Evolutionary conservation across 805 yeast genomes (phyloP).

Genomic region (Pichia occidentalis): DNA sequence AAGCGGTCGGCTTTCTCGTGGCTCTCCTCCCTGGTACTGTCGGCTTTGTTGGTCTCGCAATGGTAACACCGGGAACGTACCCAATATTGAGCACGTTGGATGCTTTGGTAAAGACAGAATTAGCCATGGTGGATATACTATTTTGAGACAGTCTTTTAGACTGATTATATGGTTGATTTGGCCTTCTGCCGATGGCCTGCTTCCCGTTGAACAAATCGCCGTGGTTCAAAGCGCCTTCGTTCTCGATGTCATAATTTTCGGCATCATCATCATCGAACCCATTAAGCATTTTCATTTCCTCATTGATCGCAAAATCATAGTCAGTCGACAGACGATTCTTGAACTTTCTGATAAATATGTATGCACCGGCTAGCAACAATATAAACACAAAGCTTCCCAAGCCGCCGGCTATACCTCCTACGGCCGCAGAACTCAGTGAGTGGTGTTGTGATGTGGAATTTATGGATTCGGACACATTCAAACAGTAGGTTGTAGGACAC

Average conservation of each 20-base stretch:
- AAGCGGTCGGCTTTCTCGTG: constrained; percentile 16
- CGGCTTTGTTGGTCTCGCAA: constrained; percentile 20
- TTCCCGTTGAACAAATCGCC: constrained; percentile 2
- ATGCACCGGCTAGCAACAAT: constrained; percentile 31
- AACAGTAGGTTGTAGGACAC: constrained; percentile 54
- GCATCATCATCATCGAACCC: constrained; percentile 26
- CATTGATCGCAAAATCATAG: constrained; percentile 14
- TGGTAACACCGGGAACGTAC: constrained; percentile 88
- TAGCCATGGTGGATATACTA: constrained; percentile 36
- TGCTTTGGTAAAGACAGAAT: constrained; percentile 68
- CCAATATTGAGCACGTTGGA: constrained; percentile 88
- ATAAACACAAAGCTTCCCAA: constrained; percentile 53
- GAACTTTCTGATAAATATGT: constrained; percentile 39
- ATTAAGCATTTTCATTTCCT: constrained; percentile 9
- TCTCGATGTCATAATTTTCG: constrained; percentile 20
- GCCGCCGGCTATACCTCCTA: constrained; percentile 69
- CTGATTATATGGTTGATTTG: neutral
- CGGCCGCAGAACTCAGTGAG: constrained; percentile 22
- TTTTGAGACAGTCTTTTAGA: constrained; percentile 25
- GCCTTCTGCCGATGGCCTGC: constrained; percentile 18
- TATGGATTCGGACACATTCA: constrained; percentile 22
- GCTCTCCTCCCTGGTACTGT: constrained; percentile 8
- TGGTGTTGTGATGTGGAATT: constrained; percentile 17
- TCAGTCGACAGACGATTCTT: constrained; percentile 26
- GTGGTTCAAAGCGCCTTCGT: constrained; percentile 8